Conservation (phyloP, 1,139 yeast genomes). For the Scheffersomyces cryptocercus region DNA sequence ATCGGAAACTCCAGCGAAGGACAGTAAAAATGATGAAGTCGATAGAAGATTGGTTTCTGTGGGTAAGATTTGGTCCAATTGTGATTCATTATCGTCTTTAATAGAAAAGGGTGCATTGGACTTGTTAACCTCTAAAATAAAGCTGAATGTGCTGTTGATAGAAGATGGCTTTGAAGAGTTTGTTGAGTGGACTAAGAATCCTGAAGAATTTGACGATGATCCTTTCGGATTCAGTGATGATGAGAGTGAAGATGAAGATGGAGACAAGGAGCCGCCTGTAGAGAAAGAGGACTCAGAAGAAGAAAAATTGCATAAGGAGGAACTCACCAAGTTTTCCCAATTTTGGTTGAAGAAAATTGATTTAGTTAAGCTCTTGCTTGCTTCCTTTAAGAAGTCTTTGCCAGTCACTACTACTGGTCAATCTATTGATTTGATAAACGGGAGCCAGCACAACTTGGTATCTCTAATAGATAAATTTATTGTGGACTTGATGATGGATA, state of each 20-base stretch:
- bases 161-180: constrained; percentile 68
- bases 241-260: constrained; percentile 28
- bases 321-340: constrained; percentile 41
- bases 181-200: constrained; percentile 66
- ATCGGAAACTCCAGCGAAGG: constrained; percentile 23
- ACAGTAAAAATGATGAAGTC: constrained; percentile 12
- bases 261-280: constrained; percentile 17
- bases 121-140: constrained; percentile 46
- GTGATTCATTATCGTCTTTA: constrained; percentile 46
- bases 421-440: constrained; percentile 37
- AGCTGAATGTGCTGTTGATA: constrained; percentile 46
- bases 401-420: constrained; percentile 40
- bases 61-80: constrained; percentile 65
- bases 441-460: constrained; percentile 31
- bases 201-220: constrained; percentile 49
- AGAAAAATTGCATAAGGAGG: constrained; percentile 15
- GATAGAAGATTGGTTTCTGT: constrained; percentile 50
- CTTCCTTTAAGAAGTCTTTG: constrained; percentile 57
- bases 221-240: constrained; percentile 37
- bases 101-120: constrained; percentile 53
- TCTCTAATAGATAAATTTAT: constrained; percentile 46
- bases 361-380: constrained; percentile 52
- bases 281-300: constrained; percentile 19
- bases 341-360: constrained; percentile 56
- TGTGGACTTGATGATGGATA: constrained; percentile 49